A percentile compares a stretch with the other conserved stretches of the same genome.
Evolutionary conservation across 1,284 basidiomycete species (phyloP).

Genomic region (Athelia sp.): DNA sequence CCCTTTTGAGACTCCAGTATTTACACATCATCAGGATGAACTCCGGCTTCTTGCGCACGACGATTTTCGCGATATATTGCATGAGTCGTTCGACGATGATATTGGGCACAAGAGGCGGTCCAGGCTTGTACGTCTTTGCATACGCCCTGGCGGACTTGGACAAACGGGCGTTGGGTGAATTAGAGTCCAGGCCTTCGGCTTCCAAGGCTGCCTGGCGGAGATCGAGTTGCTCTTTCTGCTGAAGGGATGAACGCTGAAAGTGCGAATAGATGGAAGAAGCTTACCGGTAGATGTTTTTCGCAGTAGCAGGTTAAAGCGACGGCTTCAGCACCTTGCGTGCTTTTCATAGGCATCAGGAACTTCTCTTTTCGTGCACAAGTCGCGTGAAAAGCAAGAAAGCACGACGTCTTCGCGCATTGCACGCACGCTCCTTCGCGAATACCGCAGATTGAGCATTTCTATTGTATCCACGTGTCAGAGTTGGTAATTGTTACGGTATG

Average conservation of each 20-base stretch:
- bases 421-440: conserved; percentile 88
- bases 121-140: conserved; percentile 75
- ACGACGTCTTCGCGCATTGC: conserved; percentile 89
- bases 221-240: conserved; percentile 65
- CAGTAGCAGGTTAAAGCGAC: conserved; percentile 76
- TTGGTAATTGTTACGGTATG: too few species aligned
- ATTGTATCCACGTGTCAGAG: background rate
- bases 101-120: conserved; percentile 71
- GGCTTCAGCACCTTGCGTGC: conserved; percentile 66
- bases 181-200: conserved; percentile 36
- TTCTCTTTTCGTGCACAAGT: conserved; percentile 91
- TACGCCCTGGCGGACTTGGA: conserved; percentile 77
- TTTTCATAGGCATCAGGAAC: conserved; percentile 84
- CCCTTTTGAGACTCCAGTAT: conserved; percentile 97
- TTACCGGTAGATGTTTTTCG: conserved; percentile 84
- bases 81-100: conserved; percentile 74
- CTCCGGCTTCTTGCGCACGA: conserved; percentile 71
- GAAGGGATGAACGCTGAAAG: conserved; percentile 7
- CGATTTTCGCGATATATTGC: conserved; percentile 73
- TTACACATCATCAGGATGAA: conserved; percentile 79
- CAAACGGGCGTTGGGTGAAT: conserved; percentile 33
- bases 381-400: conserved; percentile 93
- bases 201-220: conserved; percentile 52
- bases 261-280: background rate
- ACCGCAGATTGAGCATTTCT: conserved; percentile 88